Evolutionary conservation across 495 filamentous ascomycete species (phyloP).

Genomic region (Penicillium antarcticum): DNA sequence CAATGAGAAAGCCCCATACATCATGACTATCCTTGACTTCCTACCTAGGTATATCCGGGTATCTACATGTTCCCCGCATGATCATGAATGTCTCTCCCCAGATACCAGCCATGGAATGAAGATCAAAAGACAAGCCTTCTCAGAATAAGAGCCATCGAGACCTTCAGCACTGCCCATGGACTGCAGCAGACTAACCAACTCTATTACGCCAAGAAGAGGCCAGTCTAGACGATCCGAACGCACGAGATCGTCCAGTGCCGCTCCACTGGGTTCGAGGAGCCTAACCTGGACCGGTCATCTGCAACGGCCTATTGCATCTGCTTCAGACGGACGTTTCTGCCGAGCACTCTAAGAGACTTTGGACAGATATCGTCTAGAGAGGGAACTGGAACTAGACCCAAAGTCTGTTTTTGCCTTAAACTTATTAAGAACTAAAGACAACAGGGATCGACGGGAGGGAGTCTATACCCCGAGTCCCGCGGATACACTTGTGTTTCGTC

Average conservation of each 20-base stretch:
- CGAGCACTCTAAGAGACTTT: neutral
- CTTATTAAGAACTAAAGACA: neutral
- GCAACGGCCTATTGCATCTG: neutral
- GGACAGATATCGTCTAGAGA: neutral
- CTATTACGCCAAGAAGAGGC: constrained; percentile 15
- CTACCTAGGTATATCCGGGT: too few species aligned
- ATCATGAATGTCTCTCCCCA: too few species aligned
- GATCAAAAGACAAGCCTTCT: neutral
- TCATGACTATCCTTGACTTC: too few species aligned
- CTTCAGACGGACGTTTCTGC: neutral
- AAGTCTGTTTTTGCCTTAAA: neutral
- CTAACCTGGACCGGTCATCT: constrained; percentile 4
- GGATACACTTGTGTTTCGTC: neutral
- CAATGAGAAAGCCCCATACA: too few species aligned
- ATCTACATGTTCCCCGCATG: too few species aligned
- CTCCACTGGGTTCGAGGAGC: neutral
- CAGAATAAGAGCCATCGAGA: constrained; percentile 4
- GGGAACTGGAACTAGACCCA: constrained; percentile 1
- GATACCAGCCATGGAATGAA: neutral
- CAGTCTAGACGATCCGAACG: constrained; percentile 19
- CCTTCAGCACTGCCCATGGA: constrained; percentile 21
- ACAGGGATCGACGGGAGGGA: neutral
- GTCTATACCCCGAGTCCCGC: neutral
- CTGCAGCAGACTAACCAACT: constrained; percentile 17
- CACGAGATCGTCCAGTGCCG: neutral